Conservation (phyloP, 2,329 filamentous ascomycete species). For the Neofusicoccum sp. region DNA sequence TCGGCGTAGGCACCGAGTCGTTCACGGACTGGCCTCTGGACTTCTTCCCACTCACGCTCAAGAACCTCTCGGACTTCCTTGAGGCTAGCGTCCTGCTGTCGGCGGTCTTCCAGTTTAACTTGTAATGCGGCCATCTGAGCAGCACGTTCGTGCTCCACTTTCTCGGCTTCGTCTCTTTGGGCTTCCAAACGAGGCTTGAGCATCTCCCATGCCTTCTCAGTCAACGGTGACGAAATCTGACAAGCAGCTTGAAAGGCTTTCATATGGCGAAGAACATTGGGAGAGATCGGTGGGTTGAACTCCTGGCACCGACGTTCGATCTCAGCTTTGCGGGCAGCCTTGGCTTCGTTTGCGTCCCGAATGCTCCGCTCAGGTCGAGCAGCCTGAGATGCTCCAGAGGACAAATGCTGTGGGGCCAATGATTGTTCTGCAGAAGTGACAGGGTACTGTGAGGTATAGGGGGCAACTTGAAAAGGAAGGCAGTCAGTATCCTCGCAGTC, state of each 20-base stretch:
- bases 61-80: conserved; percentile 60
- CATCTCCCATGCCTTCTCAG: conserved; percentile 69
- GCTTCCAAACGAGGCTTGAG: conserved; percentile 68
- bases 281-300: conserved; percentile 66
- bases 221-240: conserved; percentile 68
- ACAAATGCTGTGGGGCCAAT: conserved; percentile 34
- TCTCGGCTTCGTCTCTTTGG: conserved; percentile 67
- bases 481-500: conserved; percentile 18
- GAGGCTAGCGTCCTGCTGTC: conserved; percentile 51
- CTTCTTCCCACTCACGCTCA: conserved; percentile 71
- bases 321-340: conserved; percentile 65
- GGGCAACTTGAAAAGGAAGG: conserved; percentile 22
- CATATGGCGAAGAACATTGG: conserved; percentile 67
- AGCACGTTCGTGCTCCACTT: conserved; percentile 54
- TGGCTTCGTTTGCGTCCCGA: conserved; percentile 65
- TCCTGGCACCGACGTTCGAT: conserved; percentile 71
- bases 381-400: conserved; percentile 30
- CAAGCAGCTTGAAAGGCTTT: conserved; percentile 74
- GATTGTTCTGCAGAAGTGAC: conserved; percentile 37
- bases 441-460: conserved; percentile 35
- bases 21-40: conserved; percentile 67
- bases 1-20: conserved; percentile 69
- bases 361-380: conserved; percentile 55
- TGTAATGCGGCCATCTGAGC: conserved; percentile 49
- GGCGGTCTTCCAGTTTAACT: conserved; percentile 50